Base-by-base conservation (phyloP, 2,329 filamentous ascomycete species). In the Botrytis paeoniae region DNA sequence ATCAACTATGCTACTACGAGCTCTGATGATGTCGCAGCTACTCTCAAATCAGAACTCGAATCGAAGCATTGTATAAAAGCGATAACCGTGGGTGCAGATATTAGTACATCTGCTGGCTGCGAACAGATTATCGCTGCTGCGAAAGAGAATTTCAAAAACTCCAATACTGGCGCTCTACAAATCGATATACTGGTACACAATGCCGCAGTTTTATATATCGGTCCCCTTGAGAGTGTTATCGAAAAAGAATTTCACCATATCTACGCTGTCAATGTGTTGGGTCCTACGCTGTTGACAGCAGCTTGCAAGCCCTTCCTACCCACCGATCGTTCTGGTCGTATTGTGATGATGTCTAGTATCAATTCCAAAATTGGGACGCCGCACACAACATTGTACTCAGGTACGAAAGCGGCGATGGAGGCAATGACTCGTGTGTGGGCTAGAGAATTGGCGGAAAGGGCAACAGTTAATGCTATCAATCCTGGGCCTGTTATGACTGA, bases 181-280 rank as follows among this genome's bases (percentile, higher is more conserved):
- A 86, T 97, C 78, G 93, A 96, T 82, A 93, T 96, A 73, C 85
- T 97, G 73, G 85, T 97, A 84, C 95, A 97, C 87, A 96, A 95
- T 81, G 93, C 94, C 32, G 93, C 92, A 71, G 83, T 89, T 16
- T 84, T 88, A 51, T 83, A 88, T 60, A 94, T 95, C 82, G 88
- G 90, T 78, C 81, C 85, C 45, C 82, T 92, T 29, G 86, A 88
- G 69, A 86, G 90, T 54, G 87, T 93, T 74, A 86, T 86, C 8
- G 78, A 84, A 7, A 85, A 85, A 14, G 87, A 93, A 79, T 96
- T 95, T 83, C 85, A 89, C 63, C 83, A 86, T 75, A 89, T 92
- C 69, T 96, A 93, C 84, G 87, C 88, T 73, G 86, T 95, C 82
- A 97, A 97, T 80, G 93, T 96, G 29, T 87, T 93, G 22, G 93